Base-by-base conservation (phyloP, 108 stramenopile genomes). In the Fistulifera solaris region DNA sequence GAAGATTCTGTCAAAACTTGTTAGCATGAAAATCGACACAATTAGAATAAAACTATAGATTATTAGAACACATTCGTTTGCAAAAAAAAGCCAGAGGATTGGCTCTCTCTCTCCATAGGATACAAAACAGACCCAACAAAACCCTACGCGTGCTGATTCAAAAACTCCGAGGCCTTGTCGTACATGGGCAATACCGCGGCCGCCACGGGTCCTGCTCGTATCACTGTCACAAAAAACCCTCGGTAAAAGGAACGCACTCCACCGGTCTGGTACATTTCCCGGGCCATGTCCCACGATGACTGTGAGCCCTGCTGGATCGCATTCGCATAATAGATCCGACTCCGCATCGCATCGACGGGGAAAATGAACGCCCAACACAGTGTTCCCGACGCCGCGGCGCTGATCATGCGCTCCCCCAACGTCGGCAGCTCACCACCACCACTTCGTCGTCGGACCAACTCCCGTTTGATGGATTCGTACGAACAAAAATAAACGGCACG, bases 131-230 rank as follows among this genome's bases (percentile, higher is more conserved):
- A n/a, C n/a, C n/a, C n/a, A 35, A 35, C 31, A 35, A 8, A 8
- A 35, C 31, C 31, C 31, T 35, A 35, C 31, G 31, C 3, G 31
- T 35, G 31, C 31, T 35, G 31, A 8, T 35, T 35, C 31, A 35
- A 35, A n/a, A 35, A 35, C 38, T 73, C 70, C 40, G 81, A 55
- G 2, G 73, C 61, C 53, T 40, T 56, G 55, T 89, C 87, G 40
- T 89, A 89, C 2, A 89, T 78, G 3, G 87, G 87, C 38, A 89
- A 60, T 13, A 85, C 81, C 15, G 72, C 71, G 1, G 87, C 87
- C 3, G 87, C 83, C 26, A 89, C 83, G 6, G 87, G 87, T 27
- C 83, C 87, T 10, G 81, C 87, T 18, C 87, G 63, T 17, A 78
- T 57, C 0, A 85, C 72, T 10, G 81, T 83, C 19, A 85, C 43